These are phyloP conservation scores for Candolleomyces aberdarensis DNA, from an alignment of 768 basidiomycete species.

Conservation along the genomic window DNA sequence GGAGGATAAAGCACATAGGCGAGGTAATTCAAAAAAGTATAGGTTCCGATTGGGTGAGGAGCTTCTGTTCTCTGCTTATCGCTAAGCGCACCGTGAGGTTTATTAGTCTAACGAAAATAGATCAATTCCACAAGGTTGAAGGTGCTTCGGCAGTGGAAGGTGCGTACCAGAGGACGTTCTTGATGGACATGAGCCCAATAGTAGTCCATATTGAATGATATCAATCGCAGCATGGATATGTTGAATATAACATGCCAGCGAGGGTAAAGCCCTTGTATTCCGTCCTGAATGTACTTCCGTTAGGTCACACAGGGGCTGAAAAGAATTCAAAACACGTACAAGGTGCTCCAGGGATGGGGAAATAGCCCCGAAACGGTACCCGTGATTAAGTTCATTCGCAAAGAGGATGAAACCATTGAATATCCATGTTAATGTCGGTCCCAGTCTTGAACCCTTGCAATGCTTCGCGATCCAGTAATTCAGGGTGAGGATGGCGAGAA, in stretches of 20 bases:
- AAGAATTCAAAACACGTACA: conserved; percentile 41
- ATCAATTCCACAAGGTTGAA: neutral
- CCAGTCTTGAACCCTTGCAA: conserved; percentile 38
- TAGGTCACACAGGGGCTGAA: neutral
- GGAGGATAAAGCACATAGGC: conserved; percentile 91
- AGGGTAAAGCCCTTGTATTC: conserved; percentile 72
- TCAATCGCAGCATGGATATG: conserved; percentile 89
- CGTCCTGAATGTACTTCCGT: conserved; percentile 44
- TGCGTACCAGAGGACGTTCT: conserved; percentile 42
- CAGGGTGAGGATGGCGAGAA: conserved; percentile 60
- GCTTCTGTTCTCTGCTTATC: conserved; percentile 61
- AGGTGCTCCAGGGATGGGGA: conserved; percentile 53
- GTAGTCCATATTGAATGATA: conserved; percentile 93
- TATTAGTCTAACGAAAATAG: neutral
- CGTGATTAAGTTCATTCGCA: conserved; percentile 68
- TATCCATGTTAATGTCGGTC: conserved; percentile 64
- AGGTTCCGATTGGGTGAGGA: conserved; percentile 54
- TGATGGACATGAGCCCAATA: conserved; percentile 68
- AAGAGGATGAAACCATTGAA: conserved; percentile 78
- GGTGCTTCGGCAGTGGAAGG: conserved; percentile 5
- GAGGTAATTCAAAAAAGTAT: conserved; percentile 71
- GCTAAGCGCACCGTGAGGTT: conserved; percentile 24
- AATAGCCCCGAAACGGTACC: conserved; percentile 65
- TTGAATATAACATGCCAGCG: conserved; percentile 95
- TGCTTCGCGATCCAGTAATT: conserved; percentile 68